Evolutionary conservation across 495 filamentous ascomycete species (phyloP), one percentile per base, ranked within the genome.

Genomic region (Cladorrhinum samala): DNA sequence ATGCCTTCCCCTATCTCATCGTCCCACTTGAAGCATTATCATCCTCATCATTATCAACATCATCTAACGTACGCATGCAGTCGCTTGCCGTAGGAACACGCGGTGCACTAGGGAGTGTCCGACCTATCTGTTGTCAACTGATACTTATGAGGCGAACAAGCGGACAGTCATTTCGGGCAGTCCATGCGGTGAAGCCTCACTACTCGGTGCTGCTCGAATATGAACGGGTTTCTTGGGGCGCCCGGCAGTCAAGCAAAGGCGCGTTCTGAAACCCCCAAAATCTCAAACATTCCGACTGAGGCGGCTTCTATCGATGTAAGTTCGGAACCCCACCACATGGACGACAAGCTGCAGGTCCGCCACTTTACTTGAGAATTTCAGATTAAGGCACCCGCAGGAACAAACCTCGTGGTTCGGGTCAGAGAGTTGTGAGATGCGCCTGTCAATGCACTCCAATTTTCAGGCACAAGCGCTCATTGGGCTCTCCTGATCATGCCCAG

Each of bases 331-430:
- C 61, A 58, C 61, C 61, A 55, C n/a, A 24, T 25, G 11, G 39
- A 18, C 49, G 16, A 46, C 39, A 16, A 49, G 14, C 42, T 54
- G 54, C 50, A 54, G 50, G 45, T 39, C 39, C 33, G 30, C 20
- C 49, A 56, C 54, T 63, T 44, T 50, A 60, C 33, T 30, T 57
- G 57, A 60, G 53, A 58, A 43, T 25, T 52, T 36, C 51, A 60
- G 48, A 56, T 64, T 56, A 50, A 55, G n/a, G 42, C 41, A 18
- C 49, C 58, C 48, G 38, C 56, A 43, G 19, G 16, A 2, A 13
- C n/a, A 53, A 47, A n/a, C n/a, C 51, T 49, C 51, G 25, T 30
- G 33, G 39, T 48, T 46, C 37, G 47, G 47, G 11, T 39, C 47
- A 39, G 49, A 23, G 37, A 38, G 25, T 42, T 43, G 33, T 41